phyloP scores from a whole-genome alignment of 768 basidiomycete species.

The Crepidotus variabilis region DNA sequence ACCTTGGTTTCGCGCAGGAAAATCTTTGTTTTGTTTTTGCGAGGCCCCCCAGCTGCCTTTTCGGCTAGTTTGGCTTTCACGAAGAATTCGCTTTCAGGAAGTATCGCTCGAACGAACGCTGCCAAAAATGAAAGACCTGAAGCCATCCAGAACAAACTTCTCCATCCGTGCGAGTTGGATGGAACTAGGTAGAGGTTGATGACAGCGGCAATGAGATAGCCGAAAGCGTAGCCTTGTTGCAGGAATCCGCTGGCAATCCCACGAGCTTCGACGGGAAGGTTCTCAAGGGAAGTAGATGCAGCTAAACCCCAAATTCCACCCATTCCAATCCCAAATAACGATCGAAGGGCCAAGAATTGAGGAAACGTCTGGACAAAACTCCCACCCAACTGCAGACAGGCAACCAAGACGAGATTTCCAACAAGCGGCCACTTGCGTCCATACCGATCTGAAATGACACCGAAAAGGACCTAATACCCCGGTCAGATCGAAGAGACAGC shows the following conservation, averaged over 20 bases:
- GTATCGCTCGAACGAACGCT: slow-evolving; percentile 54
- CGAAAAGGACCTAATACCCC: slow-evolving; percentile 58
- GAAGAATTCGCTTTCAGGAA: slow-evolving; percentile 82
- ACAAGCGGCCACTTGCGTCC: slow-evolving; percentile 95
- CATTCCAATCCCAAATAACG: slow-evolving; percentile 86
- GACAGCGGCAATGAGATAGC: slow-evolving; percentile 79
- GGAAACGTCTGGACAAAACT: slow-evolving; percentile 76
- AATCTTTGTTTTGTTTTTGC: slow-evolving; percentile 55
- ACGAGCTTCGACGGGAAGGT: slow-evolving; percentile 81
- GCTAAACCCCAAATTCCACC: slow-evolving; percentile 89
- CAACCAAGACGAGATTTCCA: slow-evolving; percentile 66
- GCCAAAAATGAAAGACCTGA: slow-evolving; percentile 68
- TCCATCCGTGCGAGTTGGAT: slow-evolving; percentile 50
- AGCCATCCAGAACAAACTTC: slow-evolving; percentile 79
- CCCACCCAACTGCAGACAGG: slow-evolving; percentile 70
- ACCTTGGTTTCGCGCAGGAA: slow-evolving; percentile 70
- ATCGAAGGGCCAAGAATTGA: slow-evolving; percentile 79
- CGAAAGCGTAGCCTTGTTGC: slow-evolving; percentile 87
- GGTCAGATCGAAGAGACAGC: not conserved
- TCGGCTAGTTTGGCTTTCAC: slow-evolving; percentile 58
- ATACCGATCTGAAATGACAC: slow-evolving; percentile 81
- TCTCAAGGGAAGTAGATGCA: slow-evolving; percentile 81
- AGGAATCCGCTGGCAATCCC: slow-evolving; percentile 83
- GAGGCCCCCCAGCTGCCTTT: slow-evolving; percentile 51
- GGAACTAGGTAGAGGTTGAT: slow-evolving; percentile 71